Evolutionary conservation across 768 basidiomycete genomes (phyloP).

Genomic region (Boletus speciosus): DNA sequence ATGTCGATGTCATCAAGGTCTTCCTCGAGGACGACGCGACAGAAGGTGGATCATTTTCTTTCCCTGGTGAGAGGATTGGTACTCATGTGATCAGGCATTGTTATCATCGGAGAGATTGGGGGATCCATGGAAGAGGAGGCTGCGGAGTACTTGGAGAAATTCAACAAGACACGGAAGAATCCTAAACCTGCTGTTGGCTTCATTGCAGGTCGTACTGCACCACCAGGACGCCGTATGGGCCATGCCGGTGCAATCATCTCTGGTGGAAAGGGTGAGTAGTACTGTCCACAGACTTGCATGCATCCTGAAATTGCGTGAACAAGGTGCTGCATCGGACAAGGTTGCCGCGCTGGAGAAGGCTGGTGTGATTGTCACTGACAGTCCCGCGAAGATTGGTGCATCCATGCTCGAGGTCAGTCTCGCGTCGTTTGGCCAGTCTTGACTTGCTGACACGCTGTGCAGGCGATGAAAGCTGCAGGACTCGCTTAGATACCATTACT

Average conservation of each 20-base stretch:
- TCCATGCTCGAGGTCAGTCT: slow-evolving; percentile 82
- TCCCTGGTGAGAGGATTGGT: neutral
- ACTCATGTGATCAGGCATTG: slow-evolving; percentile 62
- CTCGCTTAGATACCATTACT: slow-evolving; percentile 46
- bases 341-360: slow-evolving; percentile 87
- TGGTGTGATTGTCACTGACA: slow-evolving; percentile 90
- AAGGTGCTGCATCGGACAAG: slow-evolving; percentile 90
- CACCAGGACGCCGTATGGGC: slow-evolving; percentile 97
- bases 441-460: slow-evolving; percentile 7
- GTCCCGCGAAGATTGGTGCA: slow-evolving; percentile 90
- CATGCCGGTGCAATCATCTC: slow-evolving; percentile 98
- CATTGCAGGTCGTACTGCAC: slow-evolving; percentile 96
- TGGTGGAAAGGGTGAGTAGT: slow-evolving; percentile 82
- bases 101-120: slow-evolving; percentile 98
- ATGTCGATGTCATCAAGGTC: slow-evolving; percentile 92
- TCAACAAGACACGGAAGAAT: slow-evolving; percentile 82
- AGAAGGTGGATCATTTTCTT: slow-evolving; percentile 53
- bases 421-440: neutral
- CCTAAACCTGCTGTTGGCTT: slow-evolving; percentile 98
- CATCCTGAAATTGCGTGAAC: neutral
- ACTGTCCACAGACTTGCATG: neutral
- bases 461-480: slow-evolving; percentile 81
- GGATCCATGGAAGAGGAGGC: slow-evolving; percentile 99
- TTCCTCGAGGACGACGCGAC: slow-evolving; percentile 94
- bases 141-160: slow-evolving; percentile 89